Base-by-base conservation (phyloP, 2,329 filamentous ascomycete genomes). In the Talaromyces sp. region DNA sequence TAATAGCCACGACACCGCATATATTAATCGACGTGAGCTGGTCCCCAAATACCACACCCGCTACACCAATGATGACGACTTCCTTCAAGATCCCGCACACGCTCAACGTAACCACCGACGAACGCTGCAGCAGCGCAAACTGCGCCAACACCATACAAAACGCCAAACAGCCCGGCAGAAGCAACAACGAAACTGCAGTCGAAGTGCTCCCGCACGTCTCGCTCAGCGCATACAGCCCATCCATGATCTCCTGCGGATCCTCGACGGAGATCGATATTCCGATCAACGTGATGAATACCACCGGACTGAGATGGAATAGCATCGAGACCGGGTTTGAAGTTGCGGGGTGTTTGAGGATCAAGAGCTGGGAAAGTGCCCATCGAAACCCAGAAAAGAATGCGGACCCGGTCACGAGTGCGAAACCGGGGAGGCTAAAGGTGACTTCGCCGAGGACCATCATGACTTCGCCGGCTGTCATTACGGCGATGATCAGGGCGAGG, bases 11-110 rank as follows among this genome's bases (percentile, higher is more conserved):
- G 16, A 99, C 81, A 5, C 95, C 95, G 9, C 89, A 84, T 12
- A 97, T 80, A 75, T 99, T 99, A 79, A 99, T 86, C 0, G 88
- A 81, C 0, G 93, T 97, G 50, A 99, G 84, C 56, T 84, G 85
- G 74, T 99, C 95, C 69, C 93, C 85, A 80, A 97, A 99, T 2
- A 96, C 87, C 33, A 96, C 75, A 6, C 92, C 90, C 0, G 93
- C 93, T 0, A 91, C 92, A 40, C 86, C 88, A 70, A 99, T 98
- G 11, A 95, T 99, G 59, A 99, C 88, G 40, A 98, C 93, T 79
- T 99, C 95, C 76, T 99, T 99, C 82, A 99, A 97, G 65, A 99
- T 98, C 65, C 95, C 95, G 67, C 93, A 96, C 68, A 99, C 97
- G 58, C 90, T 96, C 50, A 99, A 83, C 0, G 95, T 98, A 59